Conservation (phyloP, 306 rosid species). For the Senna siamea region DNA sequence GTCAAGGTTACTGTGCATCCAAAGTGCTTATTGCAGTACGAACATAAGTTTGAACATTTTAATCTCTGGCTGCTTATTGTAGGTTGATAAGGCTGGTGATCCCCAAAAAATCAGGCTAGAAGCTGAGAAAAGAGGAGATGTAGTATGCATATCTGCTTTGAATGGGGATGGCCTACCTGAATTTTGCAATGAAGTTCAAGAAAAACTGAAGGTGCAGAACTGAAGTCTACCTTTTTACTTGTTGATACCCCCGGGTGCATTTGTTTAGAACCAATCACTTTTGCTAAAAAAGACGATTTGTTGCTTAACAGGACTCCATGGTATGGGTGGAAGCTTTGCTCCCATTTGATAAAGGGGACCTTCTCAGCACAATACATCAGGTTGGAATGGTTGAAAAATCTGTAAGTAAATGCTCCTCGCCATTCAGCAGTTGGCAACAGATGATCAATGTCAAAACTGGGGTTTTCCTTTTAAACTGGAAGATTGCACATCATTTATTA, state of each 20-base stretch:
- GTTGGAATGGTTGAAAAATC: constrained; percentile 97
- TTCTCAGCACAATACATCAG: constrained; percentile 84
- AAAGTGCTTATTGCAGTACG: constrained; percentile 18
- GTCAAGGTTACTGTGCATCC: constrained; percentile 15
- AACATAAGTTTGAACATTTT: constrained; percentile 20
- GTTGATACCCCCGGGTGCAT: constrained; percentile 11
- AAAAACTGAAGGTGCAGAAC: constrained; percentile 72
- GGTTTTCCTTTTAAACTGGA: not conserved
- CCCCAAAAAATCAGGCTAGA: constrained; percentile 67
- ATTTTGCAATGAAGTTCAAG: constrained; percentile 82
- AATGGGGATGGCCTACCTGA: constrained; percentile 73
- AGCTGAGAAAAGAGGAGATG: constrained; percentile 76
- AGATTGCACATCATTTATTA: constrained; percentile 10
- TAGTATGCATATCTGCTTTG: constrained; percentile 85
- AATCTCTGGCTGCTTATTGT: constrained; percentile 35
- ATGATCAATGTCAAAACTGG: constrained; percentile 22
- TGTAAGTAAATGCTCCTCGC: constrained; percentile 55
- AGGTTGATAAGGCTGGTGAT: constrained; percentile 81
- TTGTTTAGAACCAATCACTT: constrained; percentile 26
- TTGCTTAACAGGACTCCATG: constrained; percentile 73
- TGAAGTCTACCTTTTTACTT: constrained; percentile 21
- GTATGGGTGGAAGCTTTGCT: constrained; percentile 98
- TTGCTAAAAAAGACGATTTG: constrained; percentile 19
- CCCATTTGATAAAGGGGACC: constrained; percentile 92
- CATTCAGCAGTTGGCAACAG: constrained; percentile 19